Percentiles rank a stretch among this genome's conserved stretches.
Evolutionary conservation across 169 alveolate species (phyloP).

Genomic region (Fabrea salina): DNA sequence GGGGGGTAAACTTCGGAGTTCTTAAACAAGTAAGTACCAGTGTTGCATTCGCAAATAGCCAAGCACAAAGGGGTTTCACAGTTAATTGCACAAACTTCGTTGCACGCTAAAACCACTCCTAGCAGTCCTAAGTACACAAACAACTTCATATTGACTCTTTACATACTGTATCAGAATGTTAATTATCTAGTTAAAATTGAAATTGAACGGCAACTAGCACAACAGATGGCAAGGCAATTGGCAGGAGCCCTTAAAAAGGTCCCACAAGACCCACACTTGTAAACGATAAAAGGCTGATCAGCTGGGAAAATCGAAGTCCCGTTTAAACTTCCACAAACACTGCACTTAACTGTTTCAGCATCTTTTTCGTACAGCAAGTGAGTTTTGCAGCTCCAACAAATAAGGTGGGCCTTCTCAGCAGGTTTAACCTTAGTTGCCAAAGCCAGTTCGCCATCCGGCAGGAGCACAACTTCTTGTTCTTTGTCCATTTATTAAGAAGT

Average conservation of each 20-base stretch:
- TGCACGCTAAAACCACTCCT: too few species aligned
- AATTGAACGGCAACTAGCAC: constrained; percentile 15
- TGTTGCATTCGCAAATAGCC: too few species aligned
- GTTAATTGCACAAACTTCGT: too few species aligned
- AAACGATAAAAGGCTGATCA: background rate
- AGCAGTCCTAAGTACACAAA: too few species aligned
- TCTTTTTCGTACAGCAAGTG: constrained; percentile 10
- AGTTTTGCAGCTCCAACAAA: constrained; percentile 33
- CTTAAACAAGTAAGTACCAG: too few species aligned
- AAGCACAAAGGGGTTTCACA: too few species aligned
- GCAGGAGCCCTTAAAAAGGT: constrained; percentile 14
- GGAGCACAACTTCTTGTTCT: background rate
- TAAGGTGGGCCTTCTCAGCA: constrained; percentile 4
- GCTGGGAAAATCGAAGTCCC: constrained; percentile 13
- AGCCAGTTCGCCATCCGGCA: constrained; percentile 30
- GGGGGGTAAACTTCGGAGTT: too few species aligned
- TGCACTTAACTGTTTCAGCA: constrained; percentile 25
- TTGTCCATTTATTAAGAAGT: too few species aligned
- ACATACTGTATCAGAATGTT: background rate
- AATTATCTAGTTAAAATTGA: background rate
- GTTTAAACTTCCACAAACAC: constrained; percentile 13
- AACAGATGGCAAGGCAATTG: background rate
- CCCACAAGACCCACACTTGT: constrained; percentile 6
- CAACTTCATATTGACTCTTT: too few species aligned
- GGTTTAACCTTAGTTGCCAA: constrained; percentile 18